phyloP scores from a whole-genome alignment of 2,329 filamentous ascomycete species.

The Lasiodiplodia gonubiensis region DNA sequence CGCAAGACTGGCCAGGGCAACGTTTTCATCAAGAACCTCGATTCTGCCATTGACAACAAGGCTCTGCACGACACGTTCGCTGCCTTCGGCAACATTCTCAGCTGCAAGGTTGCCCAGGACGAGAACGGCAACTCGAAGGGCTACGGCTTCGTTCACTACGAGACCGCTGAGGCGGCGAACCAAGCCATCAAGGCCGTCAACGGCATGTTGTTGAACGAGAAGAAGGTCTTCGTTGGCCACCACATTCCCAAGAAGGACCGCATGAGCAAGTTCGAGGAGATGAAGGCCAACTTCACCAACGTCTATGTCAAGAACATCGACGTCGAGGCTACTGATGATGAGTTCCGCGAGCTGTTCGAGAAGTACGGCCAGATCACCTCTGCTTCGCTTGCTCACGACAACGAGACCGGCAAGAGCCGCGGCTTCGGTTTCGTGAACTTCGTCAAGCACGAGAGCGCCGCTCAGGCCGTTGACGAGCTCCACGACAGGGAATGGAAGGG shows the following conservation, averaged over 20 bases:
- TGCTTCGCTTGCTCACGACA: constrained; percentile 87
- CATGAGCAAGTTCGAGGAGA: constrained; percentile 99
- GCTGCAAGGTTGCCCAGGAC: constrained; percentile 99
- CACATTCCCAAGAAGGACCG: constrained; percentile 99
- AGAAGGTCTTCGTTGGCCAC: constrained; percentile 99
- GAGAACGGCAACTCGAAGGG: constrained; percentile 97
- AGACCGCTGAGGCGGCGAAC: constrained; percentile 95
- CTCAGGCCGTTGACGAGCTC: constrained; percentile 85
- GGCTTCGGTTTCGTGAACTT: constrained; percentile 98
- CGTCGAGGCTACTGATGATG: constrained; percentile 82
- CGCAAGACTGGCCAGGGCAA: constrained; percentile 99
- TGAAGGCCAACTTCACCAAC: constrained; percentile 99
- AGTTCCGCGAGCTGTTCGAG: constrained; percentile 93
- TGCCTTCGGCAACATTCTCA: constrained; percentile 98
- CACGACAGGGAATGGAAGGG: constrained; percentile 91
- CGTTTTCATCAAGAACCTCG: constrained; percentile 99
- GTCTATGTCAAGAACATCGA: constrained; percentile 99
- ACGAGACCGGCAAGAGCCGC: constrained; percentile 85
- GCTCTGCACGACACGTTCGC: constrained; percentile 98
- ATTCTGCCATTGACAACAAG: constrained; percentile 99
- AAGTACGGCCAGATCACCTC: constrained; percentile 94
- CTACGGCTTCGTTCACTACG: constrained; percentile 99
- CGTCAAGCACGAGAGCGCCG: constrained; percentile 85
- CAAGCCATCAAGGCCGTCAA: constrained; percentile 99
- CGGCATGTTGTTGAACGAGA: constrained; percentile 99